Evolutionary conservation across 768 basidiomycete species (phyloP).

Genomic region (Myochromella boudieri): DNA sequence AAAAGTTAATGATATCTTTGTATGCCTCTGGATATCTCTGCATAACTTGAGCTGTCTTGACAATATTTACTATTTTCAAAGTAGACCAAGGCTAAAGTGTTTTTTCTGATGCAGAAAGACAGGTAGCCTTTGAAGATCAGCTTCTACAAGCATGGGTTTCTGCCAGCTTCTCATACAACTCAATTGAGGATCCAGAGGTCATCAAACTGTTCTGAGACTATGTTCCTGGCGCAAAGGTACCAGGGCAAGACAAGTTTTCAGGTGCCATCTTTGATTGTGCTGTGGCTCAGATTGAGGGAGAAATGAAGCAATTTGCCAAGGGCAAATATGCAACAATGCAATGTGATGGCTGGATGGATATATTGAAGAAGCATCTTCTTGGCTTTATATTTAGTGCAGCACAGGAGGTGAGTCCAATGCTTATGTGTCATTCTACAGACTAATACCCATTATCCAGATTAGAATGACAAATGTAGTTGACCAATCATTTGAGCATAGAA

Average conservation of each 20-base stretch:
- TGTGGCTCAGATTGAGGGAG: neutral
- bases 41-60: too few species aligned
- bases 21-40: too few species aligned
- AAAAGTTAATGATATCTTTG: too few species aligned
- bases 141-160: constrained; percentile 9
- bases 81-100: too few species aligned
- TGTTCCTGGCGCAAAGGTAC: neutral
- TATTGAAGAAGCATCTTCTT: neutral
- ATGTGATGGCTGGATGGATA: constrained; percentile 2
- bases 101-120: too few species aligned
- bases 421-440: neutral
- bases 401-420: neutral
- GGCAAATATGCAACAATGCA: neutral
- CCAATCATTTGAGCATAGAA: neutral
- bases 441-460: neutral
- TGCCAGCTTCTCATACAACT: constrained; percentile 5
- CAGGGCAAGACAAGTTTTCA: neutral
- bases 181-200: constrained; percentile 12
- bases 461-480: neutral
- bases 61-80: too few species aligned
- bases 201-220: constrained; percentile 7
- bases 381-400: neutral
- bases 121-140: constrained; percentile 10
- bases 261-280: neutral
- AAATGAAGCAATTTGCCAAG: neutral